Evolutionary conservation across 2,329 filamentous ascomycete genomes (phyloP), one percentile per base, ranked within the genome.

Genomic region (Aureobasidium vineae): DNA sequence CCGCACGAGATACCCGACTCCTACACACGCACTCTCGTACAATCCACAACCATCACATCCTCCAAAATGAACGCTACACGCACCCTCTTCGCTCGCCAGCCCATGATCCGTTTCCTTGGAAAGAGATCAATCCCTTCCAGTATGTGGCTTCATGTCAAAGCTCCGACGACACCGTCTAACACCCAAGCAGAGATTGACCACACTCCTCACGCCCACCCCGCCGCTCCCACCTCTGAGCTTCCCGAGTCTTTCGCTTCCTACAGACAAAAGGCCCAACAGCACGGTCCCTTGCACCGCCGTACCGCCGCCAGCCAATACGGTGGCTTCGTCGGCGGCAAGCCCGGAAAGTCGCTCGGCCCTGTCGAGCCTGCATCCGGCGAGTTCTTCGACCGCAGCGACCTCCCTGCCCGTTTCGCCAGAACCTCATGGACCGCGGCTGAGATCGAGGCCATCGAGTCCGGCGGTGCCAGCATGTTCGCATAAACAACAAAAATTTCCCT

Each of bases 391-490:
- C 87, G 92, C 72, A 90, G 87, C 72, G 90, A 99, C 80, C 87
- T 99, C 28, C 94, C 95, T 21, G 77, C 83, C 69, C 87, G 94
- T 73, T 99, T 97, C 85, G 87, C 88, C 74, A 86, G 92, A 70
- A 81, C 86, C 57, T 85, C 87, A 15, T 90, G 93, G 80, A 88
- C 86, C 43, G 79, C 88, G 72, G 88, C 88, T 50, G 95, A 99
- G 85, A 99, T 99, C 68, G 95, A 98, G 78, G 93, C 92, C 26
- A 86, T 99, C 74, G 92, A 97, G 86, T 95, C 91, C 66, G 95
- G 93, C 65, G 95, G 95, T 66, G 95, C 94, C 40, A 89, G 85
- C 74, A 73, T 87, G 71, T 84, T 82, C 72, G 82, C 79, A 69
- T 86, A 75, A 75, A 53, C 33, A 26, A 23, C 13, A 13, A 21